phyloP scores from a whole-genome alignment of 2,329 filamentous ascomycete species.

The Colletotrichum sp. region DNA sequence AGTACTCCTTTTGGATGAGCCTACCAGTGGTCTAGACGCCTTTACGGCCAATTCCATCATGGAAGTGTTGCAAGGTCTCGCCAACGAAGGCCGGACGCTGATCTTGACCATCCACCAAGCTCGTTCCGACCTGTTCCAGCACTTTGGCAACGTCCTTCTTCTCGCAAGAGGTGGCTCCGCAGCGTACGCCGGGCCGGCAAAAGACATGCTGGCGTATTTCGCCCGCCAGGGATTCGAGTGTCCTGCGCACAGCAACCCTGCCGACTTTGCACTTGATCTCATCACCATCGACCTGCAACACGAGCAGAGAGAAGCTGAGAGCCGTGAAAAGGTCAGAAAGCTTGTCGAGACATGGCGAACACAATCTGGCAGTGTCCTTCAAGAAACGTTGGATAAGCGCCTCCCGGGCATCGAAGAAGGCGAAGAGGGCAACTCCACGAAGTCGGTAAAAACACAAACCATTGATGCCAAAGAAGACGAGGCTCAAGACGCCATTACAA shows the following conservation, averaged over 20 bases:
- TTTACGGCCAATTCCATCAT: slow-evolving; percentile 81
- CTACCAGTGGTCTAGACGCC: slow-evolving; percentile 77
- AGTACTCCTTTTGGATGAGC: slow-evolving; percentile 76
- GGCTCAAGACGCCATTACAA: not conserved
- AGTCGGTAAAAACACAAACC: not conserved
- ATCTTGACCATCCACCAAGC: slow-evolving; percentile 82
- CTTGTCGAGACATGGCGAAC: slow-evolving; percentile 65
- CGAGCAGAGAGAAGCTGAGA: slow-evolving; percentile 64
- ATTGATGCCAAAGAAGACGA: not conserved
- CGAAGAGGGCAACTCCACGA: slow-evolving; percentile 24
- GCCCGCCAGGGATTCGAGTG: slow-evolving; percentile 64
- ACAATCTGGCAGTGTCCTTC: not conserved
- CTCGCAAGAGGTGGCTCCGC: slow-evolving; percentile 72
- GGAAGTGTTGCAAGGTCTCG: slow-evolving; percentile 73
- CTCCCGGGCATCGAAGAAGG: slow-evolving; percentile 29
- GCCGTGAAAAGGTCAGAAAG: slow-evolving; percentile 63
- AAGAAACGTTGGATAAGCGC: slow-evolving; percentile 28
- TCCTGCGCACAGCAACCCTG: slow-evolving; percentile 74
- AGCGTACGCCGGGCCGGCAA: slow-evolving; percentile 69
- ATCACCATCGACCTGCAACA: slow-evolving; percentile 79
- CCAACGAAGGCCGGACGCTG: slow-evolving; percentile 74
- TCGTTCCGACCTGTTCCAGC: slow-evolving; percentile 72
- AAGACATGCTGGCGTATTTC: slow-evolving; percentile 71
- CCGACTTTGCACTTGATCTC: slow-evolving; percentile 78
- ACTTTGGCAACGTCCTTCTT: slow-evolving; percentile 75